A percentile compares a stretch with the other conserved stretches of the same genome.
These are phyloP conservation scores for Macrolepiota fuliginosa DNA, from an alignment of 768 basidiomycete species.

Conservation along the genomic window DNA sequence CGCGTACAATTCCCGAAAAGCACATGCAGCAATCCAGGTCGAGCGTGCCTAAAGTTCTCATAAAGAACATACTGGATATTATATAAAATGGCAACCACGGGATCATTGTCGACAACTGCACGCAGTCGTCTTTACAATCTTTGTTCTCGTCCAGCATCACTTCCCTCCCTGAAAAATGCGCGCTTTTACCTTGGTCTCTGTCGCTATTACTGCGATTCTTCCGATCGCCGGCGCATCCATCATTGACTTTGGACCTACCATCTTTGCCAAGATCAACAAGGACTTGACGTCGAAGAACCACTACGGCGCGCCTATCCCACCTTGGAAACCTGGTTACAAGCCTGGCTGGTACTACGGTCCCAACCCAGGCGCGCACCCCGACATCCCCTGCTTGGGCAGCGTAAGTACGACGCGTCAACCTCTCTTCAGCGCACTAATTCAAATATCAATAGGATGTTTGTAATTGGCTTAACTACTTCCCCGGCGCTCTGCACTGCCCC, in stretches of 20 bases:
- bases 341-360: constrained; percentile 45
- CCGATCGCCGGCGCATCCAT: neutral
- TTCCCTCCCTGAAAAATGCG: neutral
- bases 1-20: neutral
- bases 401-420: constrained; percentile 17
- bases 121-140: neutral
- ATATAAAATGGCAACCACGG: neutral
- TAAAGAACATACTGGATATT: neutral
- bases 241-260: constrained; percentile 15
- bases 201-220: neutral
- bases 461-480: constrained; percentile 32
- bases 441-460: constrained; percentile 31
- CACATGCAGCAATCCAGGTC: neutral
- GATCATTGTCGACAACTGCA: neutral
- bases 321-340: constrained; percentile 29
- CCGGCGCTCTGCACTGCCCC: constrained; percentile 12
- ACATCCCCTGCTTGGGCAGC: constrained; percentile 29
- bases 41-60: neutral
- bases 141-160: neutral
- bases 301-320: constrained; percentile 36
- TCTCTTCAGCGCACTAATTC: neutral
- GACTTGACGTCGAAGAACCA: constrained; percentile 13
- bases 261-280: constrained; percentile 25
- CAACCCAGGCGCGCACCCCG: constrained; percentile 24
- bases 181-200: neutral